Evolutionary conservation across 495 filamentous ascomycete genomes (phyloP).

Genomic region (Hypoxylon lienhwacheense): DNA sequence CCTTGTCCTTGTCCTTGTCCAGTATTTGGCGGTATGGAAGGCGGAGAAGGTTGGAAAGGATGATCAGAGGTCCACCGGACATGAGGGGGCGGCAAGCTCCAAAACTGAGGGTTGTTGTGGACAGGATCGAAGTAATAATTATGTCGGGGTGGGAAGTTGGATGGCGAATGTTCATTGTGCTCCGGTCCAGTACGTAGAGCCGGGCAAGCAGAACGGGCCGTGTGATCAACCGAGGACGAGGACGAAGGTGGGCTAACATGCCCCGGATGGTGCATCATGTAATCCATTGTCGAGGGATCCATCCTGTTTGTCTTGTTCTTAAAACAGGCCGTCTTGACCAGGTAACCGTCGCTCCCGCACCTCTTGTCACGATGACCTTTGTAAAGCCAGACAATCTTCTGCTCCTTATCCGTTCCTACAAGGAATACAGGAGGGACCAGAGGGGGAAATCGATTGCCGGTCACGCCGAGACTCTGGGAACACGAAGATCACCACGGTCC

Average conservation of each 20-base stretch:
- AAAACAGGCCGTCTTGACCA: conserved; percentile 24
- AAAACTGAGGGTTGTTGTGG: conserved; percentile 13
- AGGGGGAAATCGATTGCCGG: too few species aligned
- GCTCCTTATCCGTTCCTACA: too few species aligned
- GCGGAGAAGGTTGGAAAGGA: conserved; percentile 7
- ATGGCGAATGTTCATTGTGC: conserved; percentile 22
- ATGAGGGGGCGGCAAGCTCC: conserved; percentile 21
- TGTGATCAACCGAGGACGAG: conserved; percentile 14
- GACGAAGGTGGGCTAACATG: conserved; percentile 14
- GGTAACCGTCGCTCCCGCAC: conserved; percentile 26
- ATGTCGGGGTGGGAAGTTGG: conserved; percentile 15
- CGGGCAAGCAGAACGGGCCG: conserved; percentile 33
- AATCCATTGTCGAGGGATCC: conserved; percentile 36
- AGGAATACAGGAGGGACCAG: too few species aligned
- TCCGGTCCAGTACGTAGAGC: conserved; percentile 28
- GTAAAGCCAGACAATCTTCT: too few species aligned
- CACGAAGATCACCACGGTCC: too few species aligned
- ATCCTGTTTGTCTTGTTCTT: conserved; percentile 18
- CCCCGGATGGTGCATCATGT: conserved; percentile 24
- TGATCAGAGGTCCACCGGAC: conserved; percentile 12
- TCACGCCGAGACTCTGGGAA: too few species aligned
- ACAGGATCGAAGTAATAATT: conserved; percentile 23
- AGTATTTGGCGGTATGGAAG: conserved; percentile 7
- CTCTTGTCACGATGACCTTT: background rate
- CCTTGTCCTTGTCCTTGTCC: too few species aligned